Evolutionary conservation across 768 basidiomycete genomes (phyloP), one percentile per base, ranked within the genome.

Genomic region (Trametes punicea): DNA sequence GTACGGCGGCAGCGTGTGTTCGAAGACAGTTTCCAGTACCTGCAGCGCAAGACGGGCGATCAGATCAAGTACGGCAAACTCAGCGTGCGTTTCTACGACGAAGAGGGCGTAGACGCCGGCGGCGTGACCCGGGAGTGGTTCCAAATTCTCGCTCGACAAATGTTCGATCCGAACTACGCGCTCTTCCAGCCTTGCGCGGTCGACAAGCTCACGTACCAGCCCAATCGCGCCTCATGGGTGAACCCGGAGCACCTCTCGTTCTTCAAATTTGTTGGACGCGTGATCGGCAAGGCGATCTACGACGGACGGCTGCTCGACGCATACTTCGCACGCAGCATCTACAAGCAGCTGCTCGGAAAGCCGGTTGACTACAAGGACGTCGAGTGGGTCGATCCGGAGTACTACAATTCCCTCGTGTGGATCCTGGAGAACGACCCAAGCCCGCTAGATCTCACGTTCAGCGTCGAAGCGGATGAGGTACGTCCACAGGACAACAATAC

Each of bases 51-150:
- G 70, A 85, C 83, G 3, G 95, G 94, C 31, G 95, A 98, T 26
- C 93, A 98, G 71, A 92, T 99, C 76, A 98, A 98, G 72, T 88
- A 92, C 67, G 96, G 97, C 61, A 99, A 99, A 70, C 84, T 99
- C 53, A 97, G 88, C 67, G 86, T 98, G 55, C 87, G 94, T 48
- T 99, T 97, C 75, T 92, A 93, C 65, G 89, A 93, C 53, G 97
- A 99, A 67, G 97, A 98, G 67, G 97, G 97, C 48, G 93, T 99
- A 20, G 97, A 99, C 68, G 97, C 97, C 0, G 97, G 97, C 20
- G 97, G 97, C 62, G 92, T 99, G 31, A 97, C 97, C 7, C 82
- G 96, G 56, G 95, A 98, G 74, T 98, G 95, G 94, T 98, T 95
- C 85, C 91, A 94, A 65, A 96, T 97, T 48, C 84, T 99, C 16